Evolutionary conservation across 2,329 filamentous ascomycete species (phyloP), one percentile per base, ranked within the genome.

Genomic region (Hypoxylon sp.): DNA sequence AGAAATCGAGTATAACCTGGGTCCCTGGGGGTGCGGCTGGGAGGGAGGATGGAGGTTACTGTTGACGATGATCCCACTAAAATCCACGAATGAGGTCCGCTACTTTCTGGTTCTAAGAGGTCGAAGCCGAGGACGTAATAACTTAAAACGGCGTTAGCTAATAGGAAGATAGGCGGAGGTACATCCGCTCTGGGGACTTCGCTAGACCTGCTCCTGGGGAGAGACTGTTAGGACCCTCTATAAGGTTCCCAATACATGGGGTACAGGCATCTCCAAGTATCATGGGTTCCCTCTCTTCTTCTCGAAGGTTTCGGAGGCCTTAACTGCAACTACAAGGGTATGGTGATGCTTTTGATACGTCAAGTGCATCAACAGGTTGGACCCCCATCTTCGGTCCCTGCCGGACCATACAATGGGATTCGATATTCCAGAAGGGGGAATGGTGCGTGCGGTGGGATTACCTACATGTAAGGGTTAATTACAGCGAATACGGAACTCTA

Each of bases 1-100:
- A 60, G 62, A 61, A 59, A 55, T 58, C 52, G 42, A 53, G 37
- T 68, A 65, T 62, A 61, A 51, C 55, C 56, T 62, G 19, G 37
- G 24, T n/a, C 6, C 15, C 17, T 50, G 15, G 44, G 48, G 42
- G 29, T 62, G 47, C 53, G 50, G 60, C 21, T 67, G 50, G 32
- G 21, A 21, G n/a, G 47, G 46, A 60, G 50, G 55, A 51, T 57
- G 44, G 53, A 57, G 62, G 62, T 21, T 21, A 3, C 17, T 44
- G 62, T 31, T 46, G 31, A 47, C 21, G 29, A 32, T 53, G 29
- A 19, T 24, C 21, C 32, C 54, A 48, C 17, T 29, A 48, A 59
- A 47, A 65, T 6, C 32, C n/a, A 13, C 24, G 47, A 21, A 62
- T 37, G 17, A 35, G 32, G 17, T 46, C 10, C 10, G 29, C 35